A percentile compares a stretch with the other conserved stretches of the same genome.
phyloP scores from a whole-genome alignment of 2,329 filamentous ascomycete genomes.

The Xylariaceae sp. region DNA sequence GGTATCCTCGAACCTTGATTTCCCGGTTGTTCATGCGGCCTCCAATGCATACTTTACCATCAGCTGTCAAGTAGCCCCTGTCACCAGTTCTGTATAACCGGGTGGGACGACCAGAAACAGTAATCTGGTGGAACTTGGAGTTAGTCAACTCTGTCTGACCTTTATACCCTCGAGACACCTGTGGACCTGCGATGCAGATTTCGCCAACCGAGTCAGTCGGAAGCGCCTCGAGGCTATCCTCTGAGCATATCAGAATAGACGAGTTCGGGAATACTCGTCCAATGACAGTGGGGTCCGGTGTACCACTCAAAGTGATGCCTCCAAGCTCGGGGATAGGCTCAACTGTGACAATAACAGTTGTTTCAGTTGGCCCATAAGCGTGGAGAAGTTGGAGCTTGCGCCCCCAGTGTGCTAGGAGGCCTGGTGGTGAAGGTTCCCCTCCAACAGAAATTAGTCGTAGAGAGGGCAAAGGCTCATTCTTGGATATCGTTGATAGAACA shows the following conservation, averaged over 20 bases:
- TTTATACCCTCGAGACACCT: conserved; percentile 1
- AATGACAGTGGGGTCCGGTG: too few relatives aligned
- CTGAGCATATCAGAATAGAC: conserved; percentile 5
- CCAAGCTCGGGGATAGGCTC: not conserved
- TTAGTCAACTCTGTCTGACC: not conserved
- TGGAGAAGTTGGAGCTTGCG: not conserved
- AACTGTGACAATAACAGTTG: not conserved
- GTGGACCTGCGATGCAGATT: conserved; percentile 1
- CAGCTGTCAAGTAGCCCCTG: not conserved
- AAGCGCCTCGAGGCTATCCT: too few relatives aligned
- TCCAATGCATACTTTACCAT: not conserved
- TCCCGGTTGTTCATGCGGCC: conserved; percentile 3
- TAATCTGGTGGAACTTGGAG: too few relatives aligned
- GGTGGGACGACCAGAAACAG: too few relatives aligned
- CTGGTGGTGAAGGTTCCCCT: conserved; percentile 1
- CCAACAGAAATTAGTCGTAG: not conserved
- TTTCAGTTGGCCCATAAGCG: conserved; percentile 1
- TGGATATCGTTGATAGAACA: not conserved
- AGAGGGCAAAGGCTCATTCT: not conserved
- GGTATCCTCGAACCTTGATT: conserved; percentile 2
- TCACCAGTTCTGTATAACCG: conserved; percentile 2
- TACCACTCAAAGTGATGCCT: too few relatives aligned
- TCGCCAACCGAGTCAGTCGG: too few relatives aligned
- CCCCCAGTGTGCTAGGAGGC: not conserved
- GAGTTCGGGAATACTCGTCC: too few relatives aligned